These are phyloP conservation scores for Penicillium sp. DNA, from an alignment of 2,329 filamentous ascomycete genomes.

Conservation along the genomic window DNA sequence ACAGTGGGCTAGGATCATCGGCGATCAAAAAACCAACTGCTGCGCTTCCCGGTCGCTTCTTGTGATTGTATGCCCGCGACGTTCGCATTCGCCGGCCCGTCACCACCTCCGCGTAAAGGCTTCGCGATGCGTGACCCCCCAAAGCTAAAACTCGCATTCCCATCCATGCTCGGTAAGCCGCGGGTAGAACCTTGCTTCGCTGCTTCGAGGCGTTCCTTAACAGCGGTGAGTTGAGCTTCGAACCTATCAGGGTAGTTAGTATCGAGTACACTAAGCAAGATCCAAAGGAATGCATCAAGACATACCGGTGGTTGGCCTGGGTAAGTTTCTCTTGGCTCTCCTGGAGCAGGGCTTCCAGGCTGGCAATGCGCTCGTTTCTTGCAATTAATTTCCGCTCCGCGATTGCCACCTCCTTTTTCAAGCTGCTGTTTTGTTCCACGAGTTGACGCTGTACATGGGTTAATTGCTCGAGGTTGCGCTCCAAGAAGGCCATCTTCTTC, in stretches of 20 bases:
- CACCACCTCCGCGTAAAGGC: conserved; percentile 49
- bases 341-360: conserved; percentile 80
- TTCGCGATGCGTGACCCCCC: conserved; percentile 55
- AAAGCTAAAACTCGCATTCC: conserved; percentile 64
- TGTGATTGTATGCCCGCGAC: conserved; percentile 55
- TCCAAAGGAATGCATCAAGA: conserved; percentile 17
- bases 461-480: conserved; percentile 93
- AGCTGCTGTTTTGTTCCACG: conserved; percentile 89
- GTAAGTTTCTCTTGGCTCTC: conserved; percentile 98
- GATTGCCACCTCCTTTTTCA: conserved; percentile 99
- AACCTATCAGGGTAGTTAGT: conserved; percentile 53
- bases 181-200: conserved; percentile 87
- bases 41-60: conserved; percentile 56
- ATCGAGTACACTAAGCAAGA: conserved; percentile 6
- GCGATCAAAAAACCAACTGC: conserved; percentile 45
- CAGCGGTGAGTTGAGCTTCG: conserved; percentile 88
- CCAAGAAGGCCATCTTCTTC: conserved; percentile 99
- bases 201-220: conserved; percentile 94
- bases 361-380: conserved; percentile 91
- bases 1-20: conserved; percentile 26
- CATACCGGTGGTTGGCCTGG: conserved; percentile 91
- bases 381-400: conserved; percentile 95
- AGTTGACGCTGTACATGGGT: conserved; percentile 95
- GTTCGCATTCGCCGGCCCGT: conserved; percentile 28
- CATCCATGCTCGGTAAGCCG: conserved; percentile 59